Evolutionary conservation across 208 protist species (phyloP).

Genomic region (Crithidia acanthocephali): DNA sequence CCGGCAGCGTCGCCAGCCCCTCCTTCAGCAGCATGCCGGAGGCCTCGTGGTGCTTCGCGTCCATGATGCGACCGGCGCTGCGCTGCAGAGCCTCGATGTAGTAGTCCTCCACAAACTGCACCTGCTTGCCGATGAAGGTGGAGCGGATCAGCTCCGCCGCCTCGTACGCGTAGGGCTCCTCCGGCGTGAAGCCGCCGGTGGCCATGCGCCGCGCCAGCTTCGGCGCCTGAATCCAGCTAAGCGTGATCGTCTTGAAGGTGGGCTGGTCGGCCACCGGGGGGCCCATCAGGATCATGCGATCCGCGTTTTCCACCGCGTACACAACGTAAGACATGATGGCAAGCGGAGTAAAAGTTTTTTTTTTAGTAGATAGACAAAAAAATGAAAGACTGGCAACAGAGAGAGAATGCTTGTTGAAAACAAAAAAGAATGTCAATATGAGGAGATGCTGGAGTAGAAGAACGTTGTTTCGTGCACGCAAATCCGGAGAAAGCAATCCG

Average conservation of each 20-base stretch:
- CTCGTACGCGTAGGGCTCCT: slow-evolving; percentile 90
- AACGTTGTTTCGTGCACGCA: no score
- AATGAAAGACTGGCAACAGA: no score
- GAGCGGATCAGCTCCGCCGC: slow-evolving; percentile 85
- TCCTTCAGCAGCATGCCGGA: slow-evolving; percentile 70
- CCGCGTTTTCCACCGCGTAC: slow-evolving; percentile 84
- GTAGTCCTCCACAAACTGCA: slow-evolving; percentile 89
- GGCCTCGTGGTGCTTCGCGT: slow-evolving; percentile 56
- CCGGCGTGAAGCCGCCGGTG: slow-evolving; percentile 66
- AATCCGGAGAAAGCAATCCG: no score
- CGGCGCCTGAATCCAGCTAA: slow-evolving; percentile 89
- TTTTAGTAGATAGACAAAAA: background rate
- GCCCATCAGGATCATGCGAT: slow-evolving; percentile 80
- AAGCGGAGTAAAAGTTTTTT: no score
- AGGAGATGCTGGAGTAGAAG: no score
- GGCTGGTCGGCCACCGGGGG: slow-evolving; percentile 58
- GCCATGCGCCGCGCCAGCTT: slow-evolving; percentile 61
- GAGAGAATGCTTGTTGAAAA: no score
- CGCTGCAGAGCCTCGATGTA: slow-evolving; percentile 83
- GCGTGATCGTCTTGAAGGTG: slow-evolving; percentile 73
- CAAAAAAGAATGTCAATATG: no score
- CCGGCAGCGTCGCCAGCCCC: slow-evolving; percentile 72
- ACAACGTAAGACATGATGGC: slow-evolving; percentile 77
- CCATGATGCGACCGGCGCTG: slow-evolving; percentile 64
- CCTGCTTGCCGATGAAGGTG: slow-evolving; percentile 86